phyloP scores from a whole-genome alignment of 306 rosid genomes.

The Ammopiptanthus mongolicus region DNA sequence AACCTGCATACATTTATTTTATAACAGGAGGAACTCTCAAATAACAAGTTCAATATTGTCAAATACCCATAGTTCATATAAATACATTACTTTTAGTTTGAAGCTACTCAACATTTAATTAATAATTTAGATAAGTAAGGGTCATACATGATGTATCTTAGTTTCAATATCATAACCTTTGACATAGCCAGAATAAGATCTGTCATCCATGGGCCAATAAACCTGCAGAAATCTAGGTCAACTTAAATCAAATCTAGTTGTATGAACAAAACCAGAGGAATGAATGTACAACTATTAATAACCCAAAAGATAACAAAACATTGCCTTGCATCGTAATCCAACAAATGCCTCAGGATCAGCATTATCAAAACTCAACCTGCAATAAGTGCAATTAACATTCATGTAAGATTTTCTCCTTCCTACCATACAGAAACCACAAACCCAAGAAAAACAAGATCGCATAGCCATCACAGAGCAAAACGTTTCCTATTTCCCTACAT shows the following conservation, averaged over 20 bases:
- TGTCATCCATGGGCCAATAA: constrained; percentile 92
- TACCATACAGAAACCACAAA: background rate
- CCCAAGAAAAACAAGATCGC: background rate
- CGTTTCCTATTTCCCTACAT: background rate
- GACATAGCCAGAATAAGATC: constrained; percentile 62
- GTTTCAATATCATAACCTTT: constrained; percentile 53
- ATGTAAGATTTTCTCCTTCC: constrained; percentile 4
- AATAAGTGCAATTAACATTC: constrained; percentile 17
- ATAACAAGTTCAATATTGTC: background rate
- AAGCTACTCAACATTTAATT: constrained; percentile 3
- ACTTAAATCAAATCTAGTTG: constrained; percentile 3
- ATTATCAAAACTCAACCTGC: constrained; percentile 69
- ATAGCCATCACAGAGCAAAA: background rate
- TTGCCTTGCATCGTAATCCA: constrained; percentile 94
- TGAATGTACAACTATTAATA: background rate
- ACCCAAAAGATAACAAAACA: constrained; percentile 25
- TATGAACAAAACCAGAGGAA: constrained; percentile 14
- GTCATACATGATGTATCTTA: constrained; percentile 65
- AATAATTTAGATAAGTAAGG: constrained; percentile 1
- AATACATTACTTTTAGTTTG: background rate
- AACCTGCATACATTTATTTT: constrained; percentile 50
- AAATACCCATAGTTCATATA: background rate
- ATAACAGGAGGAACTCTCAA: constrained; percentile 9
- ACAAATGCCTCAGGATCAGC: constrained; percentile 67
- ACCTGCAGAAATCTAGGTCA: constrained; percentile 50